Evolutionary conservation across 1,139 yeast species (phyloP).

Genomic region (Scheffersomyces quercinus): DNA sequence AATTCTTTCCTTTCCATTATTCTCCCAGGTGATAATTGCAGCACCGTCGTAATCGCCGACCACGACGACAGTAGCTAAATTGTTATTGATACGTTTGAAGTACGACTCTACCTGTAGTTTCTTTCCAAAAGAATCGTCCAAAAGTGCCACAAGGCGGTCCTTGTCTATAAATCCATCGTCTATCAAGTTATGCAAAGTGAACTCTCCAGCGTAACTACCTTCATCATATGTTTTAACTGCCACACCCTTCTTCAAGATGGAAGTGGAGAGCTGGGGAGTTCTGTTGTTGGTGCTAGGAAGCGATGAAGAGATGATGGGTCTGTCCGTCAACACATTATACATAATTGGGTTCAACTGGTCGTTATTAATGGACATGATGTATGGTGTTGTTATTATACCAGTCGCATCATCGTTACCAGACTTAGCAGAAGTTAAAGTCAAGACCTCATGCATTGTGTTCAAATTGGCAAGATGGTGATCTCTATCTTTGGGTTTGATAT

Average conservation of each 20-base stretch:
- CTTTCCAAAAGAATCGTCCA: conserved; percentile 80
- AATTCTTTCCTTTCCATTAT: conserved; percentile 27
- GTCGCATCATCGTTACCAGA: conserved; percentile 46
- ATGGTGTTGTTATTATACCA: conserved; percentile 43
- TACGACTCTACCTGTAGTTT: conserved; percentile 65
- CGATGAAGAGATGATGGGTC: conserved; percentile 91
- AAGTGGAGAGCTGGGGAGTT: conserved; percentile 70
- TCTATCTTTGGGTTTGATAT: conserved; percentile 43
- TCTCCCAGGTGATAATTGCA: conserved; percentile 85
- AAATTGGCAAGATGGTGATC: conserved; percentile 59
- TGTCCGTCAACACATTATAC: conserved; percentile 84
- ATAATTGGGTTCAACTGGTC: conserved; percentile 74
- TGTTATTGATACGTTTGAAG: conserved; percentile 59
- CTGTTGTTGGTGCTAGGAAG: conserved; percentile 71
- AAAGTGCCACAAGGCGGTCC: conserved; percentile 53
- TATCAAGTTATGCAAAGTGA: conserved; percentile 46
- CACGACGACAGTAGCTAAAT: conserved; percentile 73
- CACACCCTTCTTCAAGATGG: conserved; percentile 78
- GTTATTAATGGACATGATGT: conserved; percentile 42
- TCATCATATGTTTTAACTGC: conserved; percentile 55
- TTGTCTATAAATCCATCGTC: conserved; percentile 55
- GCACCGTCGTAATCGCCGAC: conserved; percentile 97
- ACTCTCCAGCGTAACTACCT: conserved; percentile 28
- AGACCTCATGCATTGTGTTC: conserved; percentile 48
- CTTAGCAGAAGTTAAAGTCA: conserved; percentile 31